These are phyloP conservation scores for Gamarada debralockiae DNA, from an alignment of 495 filamentous ascomycete genomes.

Conservation along the genomic window DNA sequence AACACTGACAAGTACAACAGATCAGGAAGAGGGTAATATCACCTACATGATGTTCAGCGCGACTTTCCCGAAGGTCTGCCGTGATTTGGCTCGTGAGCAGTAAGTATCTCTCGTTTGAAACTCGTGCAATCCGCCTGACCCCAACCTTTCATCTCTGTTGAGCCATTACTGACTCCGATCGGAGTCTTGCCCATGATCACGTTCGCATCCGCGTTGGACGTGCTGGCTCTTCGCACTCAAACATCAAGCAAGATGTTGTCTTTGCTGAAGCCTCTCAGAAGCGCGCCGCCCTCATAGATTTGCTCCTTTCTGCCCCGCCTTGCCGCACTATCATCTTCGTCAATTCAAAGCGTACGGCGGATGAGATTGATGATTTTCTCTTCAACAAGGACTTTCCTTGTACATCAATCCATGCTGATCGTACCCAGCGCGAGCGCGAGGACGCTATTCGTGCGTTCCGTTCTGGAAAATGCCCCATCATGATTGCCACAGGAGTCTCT, in stretches of 20 bases:
- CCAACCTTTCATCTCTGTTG: too few species aligned
- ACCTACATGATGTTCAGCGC: conserved; percentile 92
- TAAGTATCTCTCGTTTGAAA: too few species aligned
- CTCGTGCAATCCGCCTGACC: too few species aligned
- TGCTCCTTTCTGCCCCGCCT: conserved; percentile 63
- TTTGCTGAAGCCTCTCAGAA: conserved; percentile 60
- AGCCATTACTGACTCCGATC: too few species aligned
- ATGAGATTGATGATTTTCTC: conserved; percentile 82
- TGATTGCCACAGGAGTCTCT: conserved; percentile 80
- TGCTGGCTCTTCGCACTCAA: conserved; percentile 70
- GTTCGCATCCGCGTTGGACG: conserved; percentile 82
- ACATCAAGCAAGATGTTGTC: conserved; percentile 75
- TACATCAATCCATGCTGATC: conserved; percentile 82
- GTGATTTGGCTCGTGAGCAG: conserved; percentile 69
- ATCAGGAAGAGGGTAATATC: conserved; percentile 75
- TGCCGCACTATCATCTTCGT: conserved; percentile 89
- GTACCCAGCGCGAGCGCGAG: conserved; percentile 89
- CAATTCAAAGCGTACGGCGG: conserved; percentile 70
- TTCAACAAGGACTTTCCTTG: conserved; percentile 74
- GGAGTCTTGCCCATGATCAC: conserved; percentile 56
- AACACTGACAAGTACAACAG: conserved; percentile 33
- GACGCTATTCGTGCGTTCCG: conserved; percentile 89
- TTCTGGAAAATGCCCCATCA: conserved; percentile 64
- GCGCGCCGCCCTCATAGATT: conserved; percentile 64
- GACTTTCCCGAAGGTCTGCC: conserved; percentile 77